Evolutionary conservation across 371 early-diverging fungal species (phyloP).

Genomic region (Mortierella sp.): DNA sequence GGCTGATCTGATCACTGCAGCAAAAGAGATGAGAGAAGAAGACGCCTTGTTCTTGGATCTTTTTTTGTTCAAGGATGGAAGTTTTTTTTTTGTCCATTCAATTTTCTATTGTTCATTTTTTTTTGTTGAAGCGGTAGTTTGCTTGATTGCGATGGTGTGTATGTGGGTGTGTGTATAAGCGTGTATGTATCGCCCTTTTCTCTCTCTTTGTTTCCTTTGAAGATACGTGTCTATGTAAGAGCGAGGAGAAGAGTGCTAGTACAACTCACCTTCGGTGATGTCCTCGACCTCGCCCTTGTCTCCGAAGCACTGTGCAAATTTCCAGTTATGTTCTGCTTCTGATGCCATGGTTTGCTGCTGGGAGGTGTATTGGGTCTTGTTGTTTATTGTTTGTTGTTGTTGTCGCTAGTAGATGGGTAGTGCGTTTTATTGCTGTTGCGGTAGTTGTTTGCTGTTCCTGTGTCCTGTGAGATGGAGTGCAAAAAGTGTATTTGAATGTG

Average conservation of each 20-base stretch:
- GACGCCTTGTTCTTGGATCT: not conserved
- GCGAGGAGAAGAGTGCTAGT: not conserved
- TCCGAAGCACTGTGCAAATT: slow-evolving; percentile 99
- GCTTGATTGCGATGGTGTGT: too few species aligned
- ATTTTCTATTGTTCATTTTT: too few species aligned
- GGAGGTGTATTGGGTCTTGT: not conserved
- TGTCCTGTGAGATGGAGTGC: not conserved
- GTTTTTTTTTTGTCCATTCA: not conserved
- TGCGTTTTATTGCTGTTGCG: too few species aligned
- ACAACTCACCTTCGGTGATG: slow-evolving; percentile 94
- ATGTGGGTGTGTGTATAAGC: too few species aligned
- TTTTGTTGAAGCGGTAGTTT: too few species aligned
- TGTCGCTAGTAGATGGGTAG: too few species aligned
- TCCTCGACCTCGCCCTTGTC: slow-evolving; percentile 98
- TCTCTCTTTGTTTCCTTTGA: not conserved
- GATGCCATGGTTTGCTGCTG: slow-evolving; percentile 37
- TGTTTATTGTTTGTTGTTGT: not conserved
- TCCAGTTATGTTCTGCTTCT: slow-evolving; percentile 86
- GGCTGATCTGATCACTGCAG: not conserved
- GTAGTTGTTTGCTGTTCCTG: not conserved
- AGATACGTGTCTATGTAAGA: not conserved
- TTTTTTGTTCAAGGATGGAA: not conserved
- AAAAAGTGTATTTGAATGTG: not conserved
- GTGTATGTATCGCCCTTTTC: too few species aligned
- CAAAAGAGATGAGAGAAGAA: not conserved